phyloP scores from a whole-genome alignment of 164 flowering plant species.

The Vitis amurensis region DNA sequence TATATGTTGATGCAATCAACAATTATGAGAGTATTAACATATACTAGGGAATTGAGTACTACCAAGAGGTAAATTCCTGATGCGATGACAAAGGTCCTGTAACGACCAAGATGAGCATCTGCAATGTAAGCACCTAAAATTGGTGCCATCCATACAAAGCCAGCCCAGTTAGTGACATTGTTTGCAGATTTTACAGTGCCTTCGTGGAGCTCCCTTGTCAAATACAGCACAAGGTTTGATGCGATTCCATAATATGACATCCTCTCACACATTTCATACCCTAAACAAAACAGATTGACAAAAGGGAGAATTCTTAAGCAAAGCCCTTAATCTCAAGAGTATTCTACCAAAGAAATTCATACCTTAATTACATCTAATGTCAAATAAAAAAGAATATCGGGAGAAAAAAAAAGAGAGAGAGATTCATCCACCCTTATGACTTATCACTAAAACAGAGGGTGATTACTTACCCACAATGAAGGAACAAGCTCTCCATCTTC shows the following conservation, averaged over 20 bases:
- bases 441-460: too few relatives aligned
- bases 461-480: constrained; percentile 56
- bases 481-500: constrained; percentile 67
- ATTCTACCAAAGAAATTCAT: too few relatives aligned
- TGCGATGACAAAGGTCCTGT: constrained; percentile 59
- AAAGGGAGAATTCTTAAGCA: neutral
- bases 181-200: constrained; percentile 64
- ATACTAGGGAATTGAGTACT: constrained; percentile 6
- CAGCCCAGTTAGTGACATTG: constrained; percentile 68
- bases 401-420: neutral
- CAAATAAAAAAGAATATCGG: too few relatives aligned
- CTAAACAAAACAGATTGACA: constrained; percentile 19
- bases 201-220: constrained; percentile 54
- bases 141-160: constrained; percentile 69
- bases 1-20: too few relatives aligned
- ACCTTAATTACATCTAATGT: too few relatives aligned
- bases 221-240: constrained; percentile 52
- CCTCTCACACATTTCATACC: constrained; percentile 69
- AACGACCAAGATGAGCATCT: constrained; percentile 67
- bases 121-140: constrained; percentile 72
- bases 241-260: constrained; percentile 80
- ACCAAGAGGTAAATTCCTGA: constrained; percentile 55
- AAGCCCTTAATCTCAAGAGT: neutral
- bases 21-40: too few relatives aligned
- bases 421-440: too few relatives aligned